A percentile compares a stretch with the other conserved stretches of the same genome.
These are phyloP conservation scores for Hypoxylon subgilvum DNA, from an alignment of 495 filamentous ascomycete genomes.

Conservation along the genomic window DNA sequence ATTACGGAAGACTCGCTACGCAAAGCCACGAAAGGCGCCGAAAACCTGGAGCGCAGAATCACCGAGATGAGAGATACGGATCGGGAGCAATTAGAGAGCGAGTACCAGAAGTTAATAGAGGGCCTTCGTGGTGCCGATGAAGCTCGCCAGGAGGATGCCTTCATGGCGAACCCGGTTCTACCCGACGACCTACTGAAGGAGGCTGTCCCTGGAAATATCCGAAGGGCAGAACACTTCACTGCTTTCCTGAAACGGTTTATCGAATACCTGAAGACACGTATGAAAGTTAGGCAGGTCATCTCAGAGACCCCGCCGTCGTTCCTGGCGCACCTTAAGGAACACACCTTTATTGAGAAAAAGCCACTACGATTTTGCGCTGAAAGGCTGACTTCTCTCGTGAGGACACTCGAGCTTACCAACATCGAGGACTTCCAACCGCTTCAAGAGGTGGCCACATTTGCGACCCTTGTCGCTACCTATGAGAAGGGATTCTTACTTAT, in stretches of 20 bases:
- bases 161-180: conserved; percentile 93
- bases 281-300: conserved; percentile 97
- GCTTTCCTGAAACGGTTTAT: conserved; percentile 95
- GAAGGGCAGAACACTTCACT: conserved; percentile 94
- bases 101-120: conserved; percentile 95
- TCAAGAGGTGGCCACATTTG: conserved; percentile 98
- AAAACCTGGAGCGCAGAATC: conserved; percentile 88
- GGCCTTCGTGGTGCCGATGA: conserved; percentile 87
- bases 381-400: conserved; percentile 89
- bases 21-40: conserved; percentile 85
- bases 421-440: conserved; percentile 97
- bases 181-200: conserved; percentile 87
- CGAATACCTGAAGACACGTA: conserved; percentile 96
- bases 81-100: conserved; percentile 87
- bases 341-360: conserved; percentile 97
- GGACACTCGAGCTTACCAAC: conserved; percentile 93
- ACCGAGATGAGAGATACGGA: conserved; percentile 91
- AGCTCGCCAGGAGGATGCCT: conserved; percentile 87
- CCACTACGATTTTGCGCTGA: conserved; percentile 95
- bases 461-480: conserved; percentile 96
- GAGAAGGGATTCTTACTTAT: conserved; percentile 97
- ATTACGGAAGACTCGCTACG: conserved; percentile 91
- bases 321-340: conserved; percentile 87
- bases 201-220: conserved; percentile 94
- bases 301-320: conserved; percentile 96